A percentile compares a stretch with the other conserved stretches of the same genome.
phyloP scores from a whole-genome alignment of 768 basidiomycete species.

The Termitomyces eurrhizus region DNA sequence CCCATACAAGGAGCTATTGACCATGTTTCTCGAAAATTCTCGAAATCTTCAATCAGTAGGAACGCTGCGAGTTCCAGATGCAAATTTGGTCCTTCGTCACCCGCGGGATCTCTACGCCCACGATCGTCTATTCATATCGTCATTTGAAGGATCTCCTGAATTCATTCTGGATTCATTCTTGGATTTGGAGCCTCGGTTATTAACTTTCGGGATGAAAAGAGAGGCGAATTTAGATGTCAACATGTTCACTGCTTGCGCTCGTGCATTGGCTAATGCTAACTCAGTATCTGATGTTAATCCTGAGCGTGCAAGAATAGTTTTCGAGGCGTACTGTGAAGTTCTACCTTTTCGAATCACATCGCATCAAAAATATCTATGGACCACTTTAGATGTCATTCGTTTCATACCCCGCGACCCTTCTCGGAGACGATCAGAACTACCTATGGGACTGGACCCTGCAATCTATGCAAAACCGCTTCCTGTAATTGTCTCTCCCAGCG shows the following conservation, averaged over 20 bases:
- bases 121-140: conserved; percentile 30
- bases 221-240: conserved; percentile 25
- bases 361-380: conserved; percentile 21
- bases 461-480: conserved; percentile 25
- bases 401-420: conserved; percentile 37
- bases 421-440: neutral
- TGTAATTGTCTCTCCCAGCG: conserved; percentile 30
- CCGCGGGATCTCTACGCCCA: conserved; percentile 31
- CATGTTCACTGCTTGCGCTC: conserved; percentile 33
- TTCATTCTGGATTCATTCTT: conserved; percentile 29
- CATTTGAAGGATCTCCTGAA: conserved; percentile 25
- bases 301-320: conserved; percentile 28
- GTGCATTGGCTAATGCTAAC: conserved; percentile 24
- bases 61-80: conserved; percentile 31
- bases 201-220: conserved; percentile 26
- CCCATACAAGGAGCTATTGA: conserved; percentile 5
- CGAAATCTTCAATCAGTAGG: neutral
- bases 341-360: conserved; percentile 27
- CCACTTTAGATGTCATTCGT: conserved; percentile 25
- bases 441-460: conserved; percentile 15
- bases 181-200: conserved; percentile 25
- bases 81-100: conserved; percentile 18
- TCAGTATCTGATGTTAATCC: conserved; percentile 9
- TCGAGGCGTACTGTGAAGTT: conserved; percentile 27
- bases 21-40: neutral